These are phyloP conservation scores for Oryza meridionalis DNA, from an alignment of 176 grass and related monocot species.

Conservation along the genomic window DNA sequence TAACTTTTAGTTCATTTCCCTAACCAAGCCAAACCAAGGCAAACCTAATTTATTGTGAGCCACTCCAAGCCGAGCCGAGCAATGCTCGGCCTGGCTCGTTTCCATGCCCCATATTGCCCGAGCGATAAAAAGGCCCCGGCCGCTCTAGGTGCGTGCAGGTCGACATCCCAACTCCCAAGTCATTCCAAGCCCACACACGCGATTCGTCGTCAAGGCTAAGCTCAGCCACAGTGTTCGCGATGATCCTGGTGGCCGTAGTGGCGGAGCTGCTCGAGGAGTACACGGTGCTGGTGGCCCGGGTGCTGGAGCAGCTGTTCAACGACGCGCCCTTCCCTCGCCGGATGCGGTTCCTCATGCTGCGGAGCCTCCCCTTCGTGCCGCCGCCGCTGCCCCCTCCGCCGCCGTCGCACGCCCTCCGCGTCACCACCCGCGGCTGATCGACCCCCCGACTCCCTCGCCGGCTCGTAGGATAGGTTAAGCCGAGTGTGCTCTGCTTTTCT, in stretches of 20 bases:
- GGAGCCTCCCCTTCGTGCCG: slow-evolving; percentile 73
- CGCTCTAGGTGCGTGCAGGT: not conserved
- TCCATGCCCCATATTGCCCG: too few species aligned
- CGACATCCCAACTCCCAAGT: slow-evolving; percentile 32
- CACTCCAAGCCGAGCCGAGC: too few species aligned
- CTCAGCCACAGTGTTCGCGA: slow-evolving; percentile 10
- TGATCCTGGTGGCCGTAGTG: slow-evolving; percentile 79
- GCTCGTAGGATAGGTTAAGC: not conserved
- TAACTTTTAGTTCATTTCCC: too few species aligned
- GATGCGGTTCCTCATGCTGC: slow-evolving; percentile 92
- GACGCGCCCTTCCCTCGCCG: slow-evolving; percentile 73
- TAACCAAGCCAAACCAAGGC: too few species aligned
- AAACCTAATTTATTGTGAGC: too few species aligned
- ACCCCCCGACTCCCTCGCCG: not conserved
- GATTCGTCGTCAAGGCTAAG: too few species aligned
- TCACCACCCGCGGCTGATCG: slow-evolving; percentile 47
- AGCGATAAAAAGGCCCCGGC: slow-evolving; percentile 26
- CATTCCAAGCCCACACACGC: not conserved
- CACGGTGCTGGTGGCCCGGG: slow-evolving; percentile 73
- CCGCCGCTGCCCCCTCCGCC: slow-evolving; percentile 53
- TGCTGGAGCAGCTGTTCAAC: slow-evolving; percentile 75
- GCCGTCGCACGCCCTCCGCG: slow-evolving; percentile 65
- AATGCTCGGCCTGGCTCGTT: too few species aligned
- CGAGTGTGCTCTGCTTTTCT: not conserved
- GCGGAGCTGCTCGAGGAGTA: slow-evolving; percentile 95